A percentile compares a stretch with the other conserved stretches of the same genome.
These are phyloP conservation scores for Leucaena leucocephala DNA, from an alignment of 306 rosid species.

Conservation along the genomic window DNA sequence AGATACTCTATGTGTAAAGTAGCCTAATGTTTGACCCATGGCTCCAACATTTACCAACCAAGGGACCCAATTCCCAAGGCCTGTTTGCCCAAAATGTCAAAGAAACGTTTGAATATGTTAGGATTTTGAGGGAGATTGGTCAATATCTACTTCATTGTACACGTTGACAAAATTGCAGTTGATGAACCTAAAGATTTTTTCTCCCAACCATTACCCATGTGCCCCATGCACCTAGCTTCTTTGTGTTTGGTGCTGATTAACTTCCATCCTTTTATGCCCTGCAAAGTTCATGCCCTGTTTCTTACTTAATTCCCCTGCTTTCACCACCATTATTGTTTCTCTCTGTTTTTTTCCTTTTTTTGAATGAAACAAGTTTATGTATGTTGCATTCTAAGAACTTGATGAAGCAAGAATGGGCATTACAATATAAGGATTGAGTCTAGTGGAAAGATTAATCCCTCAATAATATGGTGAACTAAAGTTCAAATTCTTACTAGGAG, in stretches of 20 bases:
- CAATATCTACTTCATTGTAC: background rate
- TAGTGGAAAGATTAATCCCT: no score
- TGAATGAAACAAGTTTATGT: no score
- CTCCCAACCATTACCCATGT: background rate
- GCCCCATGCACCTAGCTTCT: background rate
- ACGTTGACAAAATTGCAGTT: background rate
- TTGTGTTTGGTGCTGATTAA: background rate
- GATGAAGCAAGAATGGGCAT: no score
- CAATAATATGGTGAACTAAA: no score
- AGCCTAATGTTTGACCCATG: background rate
- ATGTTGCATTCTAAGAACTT: no score
- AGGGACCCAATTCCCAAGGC: background rate
- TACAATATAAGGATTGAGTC: no score
- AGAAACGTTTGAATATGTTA: background rate
- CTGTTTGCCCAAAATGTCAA: background rate
- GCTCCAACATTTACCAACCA: constrained; percentile 5
- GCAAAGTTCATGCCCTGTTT: background rate
- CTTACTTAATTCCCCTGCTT: background rate
- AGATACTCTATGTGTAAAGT: background rate
- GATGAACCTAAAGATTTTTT: background rate
- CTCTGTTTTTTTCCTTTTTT: no score
- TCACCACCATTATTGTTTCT: no score
- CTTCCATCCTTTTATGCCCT: background rate
- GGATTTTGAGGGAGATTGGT: background rate
- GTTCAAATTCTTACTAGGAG: no score